These are phyloP conservation scores for Asterophora lycoperdoides DNA, from an alignment of 768 basidiomycete species.

Conservation along the genomic window DNA sequence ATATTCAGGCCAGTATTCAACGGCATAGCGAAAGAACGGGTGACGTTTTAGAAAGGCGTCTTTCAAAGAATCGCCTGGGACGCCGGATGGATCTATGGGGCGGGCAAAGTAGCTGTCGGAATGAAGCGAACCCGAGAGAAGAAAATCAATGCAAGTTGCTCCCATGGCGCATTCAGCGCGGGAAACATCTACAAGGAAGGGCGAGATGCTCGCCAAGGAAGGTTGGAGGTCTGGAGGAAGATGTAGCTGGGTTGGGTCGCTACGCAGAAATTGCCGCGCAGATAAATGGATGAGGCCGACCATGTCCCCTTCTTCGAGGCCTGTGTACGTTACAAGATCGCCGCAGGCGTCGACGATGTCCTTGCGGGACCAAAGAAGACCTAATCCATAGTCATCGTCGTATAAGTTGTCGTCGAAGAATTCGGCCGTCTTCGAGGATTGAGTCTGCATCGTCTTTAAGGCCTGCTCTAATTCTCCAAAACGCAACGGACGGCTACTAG, in stretches of 20 bases:
- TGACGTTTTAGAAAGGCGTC: neutral
- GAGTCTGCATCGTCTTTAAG: constrained; percentile 2
- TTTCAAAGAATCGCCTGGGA: neutral
- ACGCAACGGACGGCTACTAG: constrained; percentile 2
- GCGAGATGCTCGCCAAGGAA: neutral
- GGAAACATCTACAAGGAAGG: neutral
- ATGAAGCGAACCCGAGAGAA: neutral
- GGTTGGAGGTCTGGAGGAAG: neutral
- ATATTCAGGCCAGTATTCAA: constrained; percentile 1
- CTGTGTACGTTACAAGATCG: constrained; percentile 5
- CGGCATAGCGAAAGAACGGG: constrained; percentile 4
- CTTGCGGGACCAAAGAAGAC: constrained; percentile 7
- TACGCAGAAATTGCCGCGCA: constrained; percentile 2
- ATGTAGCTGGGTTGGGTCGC: neutral
- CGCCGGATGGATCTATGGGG: neutral
- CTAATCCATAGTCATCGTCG: neutral
- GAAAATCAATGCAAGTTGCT: constrained; percentile 1
- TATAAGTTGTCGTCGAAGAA: neutral
- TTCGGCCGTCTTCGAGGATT: neutral
- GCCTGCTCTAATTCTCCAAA: constrained; percentile 8
- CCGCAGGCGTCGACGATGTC: constrained; percentile 10
- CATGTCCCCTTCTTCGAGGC: neutral
- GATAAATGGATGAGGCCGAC: constrained; percentile 7
- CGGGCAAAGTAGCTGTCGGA: neutral
- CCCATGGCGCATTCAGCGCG: neutral